Evolutionary conservation across 345 rosid genomes (phyloP), one percentile per base, ranked within the genome.

Genomic region (Eucalyptus paniculata): DNA sequence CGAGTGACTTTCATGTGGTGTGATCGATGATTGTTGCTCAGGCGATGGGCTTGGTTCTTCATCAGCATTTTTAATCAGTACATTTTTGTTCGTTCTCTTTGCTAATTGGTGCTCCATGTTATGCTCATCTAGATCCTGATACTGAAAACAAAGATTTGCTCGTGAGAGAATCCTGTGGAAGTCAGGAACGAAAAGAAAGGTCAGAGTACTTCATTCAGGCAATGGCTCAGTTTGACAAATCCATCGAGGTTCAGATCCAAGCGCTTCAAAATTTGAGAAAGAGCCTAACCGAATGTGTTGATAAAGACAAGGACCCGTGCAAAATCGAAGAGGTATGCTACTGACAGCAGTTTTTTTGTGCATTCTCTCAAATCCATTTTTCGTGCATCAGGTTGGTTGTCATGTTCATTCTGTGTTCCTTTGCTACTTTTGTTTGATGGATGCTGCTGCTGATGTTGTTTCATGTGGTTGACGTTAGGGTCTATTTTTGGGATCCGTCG

Each of bases 401-500:
- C 85, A 1, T 77, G 30, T 37, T 77, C 9, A 2, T 77, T 77
- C 14, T 77, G 30, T 40, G 30, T 77, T 12, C 85, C 85, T 77
- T 77, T 77, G 47, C 85, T 11, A 12, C 85, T 40, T 21, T 40
- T 37, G 83, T 77, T 77, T 77, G 47, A 40, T 77, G 85, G 47
- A 77, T 51, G 30, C 88, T 34, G 34, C 50, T 53, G 69, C 80
- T 87, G 65, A 60, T 44, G 32, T 87, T 87, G 49, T 53, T 69
- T 88, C 54, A 45, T 69, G 32, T 87, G 62, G 45, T 37, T 88
- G n/a, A 47, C 23, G 12, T 28, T 62, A 93, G 95, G 94, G 95
- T 89, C 88, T 94, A 87, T 94, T 91, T 90, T 88, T 94, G 91
- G 96, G 97, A n/a, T 95, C 94, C 26, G 56, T 93, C 12, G 92